Percentiles rank a stretch among this genome's conserved stretches.
phyloP scores from a whole-genome alignment of 2,329 filamentous ascomycete genomes.

The Ampelomyces quisqualis region DNA sequence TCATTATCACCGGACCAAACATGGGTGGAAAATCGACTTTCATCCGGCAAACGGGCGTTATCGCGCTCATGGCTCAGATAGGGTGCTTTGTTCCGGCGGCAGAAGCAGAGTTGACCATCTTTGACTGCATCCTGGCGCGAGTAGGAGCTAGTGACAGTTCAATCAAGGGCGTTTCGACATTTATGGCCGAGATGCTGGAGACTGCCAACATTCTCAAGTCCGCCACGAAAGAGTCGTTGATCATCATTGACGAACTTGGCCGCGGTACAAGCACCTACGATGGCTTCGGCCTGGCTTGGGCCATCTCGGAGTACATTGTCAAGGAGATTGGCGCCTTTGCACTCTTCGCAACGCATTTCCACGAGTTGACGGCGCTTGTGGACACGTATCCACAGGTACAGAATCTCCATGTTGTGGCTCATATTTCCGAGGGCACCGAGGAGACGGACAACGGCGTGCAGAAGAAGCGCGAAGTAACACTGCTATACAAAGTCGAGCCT shows the following conservation, averaged over 20 bases:
- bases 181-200: constrained; percentile 99
- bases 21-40: constrained; percentile 99
- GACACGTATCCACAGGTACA: constrained; percentile 84
- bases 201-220: constrained; percentile 98
- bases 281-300: constrained; percentile 98
- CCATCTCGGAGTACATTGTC: constrained; percentile 96
- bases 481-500: constrained; percentile 94
- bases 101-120: constrained; percentile 89
- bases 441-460: constrained; percentile 44
- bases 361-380: constrained; percentile 88
- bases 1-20: constrained; percentile 96
- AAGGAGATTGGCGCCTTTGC: constrained; percentile 92
- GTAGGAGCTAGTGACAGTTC: constrained; percentile 96
- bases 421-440: constrained; percentile 65
- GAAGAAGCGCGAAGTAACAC: constrained; percentile 72
- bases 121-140: constrained; percentile 93
- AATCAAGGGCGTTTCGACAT: constrained; percentile 95
- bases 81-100: constrained; percentile 94
- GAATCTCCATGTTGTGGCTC: constrained; percentile 94
- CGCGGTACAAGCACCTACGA: constrained; percentile 98
- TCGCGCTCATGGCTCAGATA: constrained; percentile 94
- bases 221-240: constrained; percentile 89
- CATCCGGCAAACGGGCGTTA: constrained; percentile 94
- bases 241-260: constrained; percentile 97
- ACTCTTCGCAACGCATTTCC: constrained; percentile 97